Evolutionary conservation across 306 rosid species (phyloP).

Genomic region (Dalbergia cultrata): DNA sequence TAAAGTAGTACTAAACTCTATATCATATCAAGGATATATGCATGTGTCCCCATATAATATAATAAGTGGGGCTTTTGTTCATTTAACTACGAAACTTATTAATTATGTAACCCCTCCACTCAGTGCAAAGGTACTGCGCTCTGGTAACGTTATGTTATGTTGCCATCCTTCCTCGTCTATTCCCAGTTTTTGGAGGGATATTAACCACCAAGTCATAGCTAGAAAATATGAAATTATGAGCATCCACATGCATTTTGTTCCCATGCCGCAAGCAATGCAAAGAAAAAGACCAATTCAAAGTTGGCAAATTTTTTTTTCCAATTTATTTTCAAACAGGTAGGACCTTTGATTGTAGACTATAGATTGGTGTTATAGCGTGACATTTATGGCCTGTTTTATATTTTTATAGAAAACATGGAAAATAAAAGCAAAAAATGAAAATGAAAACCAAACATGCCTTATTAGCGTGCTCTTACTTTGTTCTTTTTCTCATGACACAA

Average conservation of each 20-base stretch:
- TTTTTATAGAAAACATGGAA: too few species aligned
- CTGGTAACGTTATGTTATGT: conserved; percentile 12
- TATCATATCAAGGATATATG: too few species aligned
- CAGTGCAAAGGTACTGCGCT: background rate
- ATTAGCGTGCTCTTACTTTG: too few species aligned
- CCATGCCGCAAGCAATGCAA: conserved; percentile 38
- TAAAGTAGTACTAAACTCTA: too few species aligned
- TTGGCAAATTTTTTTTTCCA: background rate
- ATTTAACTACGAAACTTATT: conserved; percentile 8
- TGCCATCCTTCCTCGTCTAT: conserved; percentile 26
- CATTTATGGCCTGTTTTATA: too few species aligned
- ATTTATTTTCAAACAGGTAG: conserved; percentile 1
- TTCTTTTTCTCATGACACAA: too few species aligned
- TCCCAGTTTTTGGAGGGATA: background rate
- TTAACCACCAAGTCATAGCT: background rate
- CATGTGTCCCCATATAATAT: too few species aligned
- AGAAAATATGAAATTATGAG: too few species aligned
- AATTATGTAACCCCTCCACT: background rate
- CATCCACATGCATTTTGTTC: conserved; percentile 24
- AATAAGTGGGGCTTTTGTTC: conserved; percentile 5
- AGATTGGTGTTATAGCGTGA: background rate
- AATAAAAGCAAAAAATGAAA: too few species aligned
- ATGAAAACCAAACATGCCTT: too few species aligned
- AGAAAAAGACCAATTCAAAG: conserved; percentile 31
- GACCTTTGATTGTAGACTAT: background rate